Conservation (phyloP, 768 basidiomycete species). For the Daedaleopsis nitida region DNA sequence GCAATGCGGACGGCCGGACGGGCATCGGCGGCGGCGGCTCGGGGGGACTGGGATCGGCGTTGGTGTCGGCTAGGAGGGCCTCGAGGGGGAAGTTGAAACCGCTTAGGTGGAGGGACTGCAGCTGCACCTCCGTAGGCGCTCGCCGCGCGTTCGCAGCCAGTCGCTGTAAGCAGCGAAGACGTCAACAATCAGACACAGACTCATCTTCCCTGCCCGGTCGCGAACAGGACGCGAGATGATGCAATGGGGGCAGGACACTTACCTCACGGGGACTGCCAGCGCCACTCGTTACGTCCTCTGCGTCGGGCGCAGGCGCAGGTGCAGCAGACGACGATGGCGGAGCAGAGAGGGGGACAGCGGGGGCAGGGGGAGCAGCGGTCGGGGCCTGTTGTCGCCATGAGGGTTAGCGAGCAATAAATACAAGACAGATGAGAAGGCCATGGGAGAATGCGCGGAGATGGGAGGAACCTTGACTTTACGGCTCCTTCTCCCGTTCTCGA, state of each 20-base stretch:
- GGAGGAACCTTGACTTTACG: constrained; percentile 14
- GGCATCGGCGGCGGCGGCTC: neutral
- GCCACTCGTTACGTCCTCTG: neutral
- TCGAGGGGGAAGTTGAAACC: constrained; percentile 20
- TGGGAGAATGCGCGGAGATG: constrained; percentile 17
- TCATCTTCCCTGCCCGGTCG: neutral
- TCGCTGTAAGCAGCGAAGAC: neutral
- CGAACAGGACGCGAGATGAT: neutral
- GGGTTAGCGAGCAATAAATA: constrained; percentile 18
- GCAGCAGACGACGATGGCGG: constrained; percentile 1
- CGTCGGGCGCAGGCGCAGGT: neutral
- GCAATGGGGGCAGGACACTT: neutral
- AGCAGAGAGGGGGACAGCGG: neutral
- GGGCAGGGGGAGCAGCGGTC: neutral
- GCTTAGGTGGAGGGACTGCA: constrained; percentile 19
- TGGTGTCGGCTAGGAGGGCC: constrained; percentile 4
- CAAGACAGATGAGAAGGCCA: neutral
- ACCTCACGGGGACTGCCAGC: neutral
- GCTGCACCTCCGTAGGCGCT: constrained; percentile 4
- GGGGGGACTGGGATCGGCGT: neutral
- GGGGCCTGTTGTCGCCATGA: constrained; percentile 15
- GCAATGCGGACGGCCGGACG: neutral
- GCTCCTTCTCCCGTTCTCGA: constrained; percentile 15
- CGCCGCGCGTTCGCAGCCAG: neutral
- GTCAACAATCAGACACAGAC: neutral